Conservation (phyloP, 2,329 filamentous ascomycete species). For the Emergomyces pasteurianus region DNA sequence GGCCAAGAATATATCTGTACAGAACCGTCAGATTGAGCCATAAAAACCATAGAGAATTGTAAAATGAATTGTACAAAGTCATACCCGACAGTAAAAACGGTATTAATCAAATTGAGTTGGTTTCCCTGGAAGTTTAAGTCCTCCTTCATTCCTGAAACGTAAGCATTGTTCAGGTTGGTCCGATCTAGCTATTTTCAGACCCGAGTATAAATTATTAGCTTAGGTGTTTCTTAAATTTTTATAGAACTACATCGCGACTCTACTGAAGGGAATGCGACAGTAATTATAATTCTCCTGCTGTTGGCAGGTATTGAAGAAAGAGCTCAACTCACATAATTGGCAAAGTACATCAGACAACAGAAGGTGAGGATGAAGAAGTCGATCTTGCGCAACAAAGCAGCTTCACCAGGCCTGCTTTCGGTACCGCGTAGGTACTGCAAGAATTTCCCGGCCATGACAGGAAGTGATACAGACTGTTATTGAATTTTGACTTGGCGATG, state of each 20-base stretch:
- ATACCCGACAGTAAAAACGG: constrained; percentile 33
- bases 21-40: constrained; percentile 8
- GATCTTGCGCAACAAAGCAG: constrained; percentile 35
- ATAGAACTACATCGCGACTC: background rate
- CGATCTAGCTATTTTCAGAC: constrained; percentile 24
- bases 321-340: constrained; percentile 23
- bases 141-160: constrained; percentile 27
- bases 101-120: constrained; percentile 27
- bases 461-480: no score
- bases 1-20: constrained; percentile 31
- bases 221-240: background rate
- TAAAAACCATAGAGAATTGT: background rate
- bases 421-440: constrained; percentile 10
- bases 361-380: constrained; percentile 37
- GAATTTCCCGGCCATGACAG: constrained; percentile 5
- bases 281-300: background rate
- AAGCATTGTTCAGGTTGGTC: constrained; percentile 33
- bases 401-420: constrained; percentile 10
- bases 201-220: background rate
- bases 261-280: background rate
- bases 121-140: constrained; percentile 25
- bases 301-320: background rate
- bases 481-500: no score
- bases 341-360: constrained; percentile 35
- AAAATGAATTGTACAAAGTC: background rate